Conservation (phyloP, 1,139 yeast genomes). For the Hansenula lynferdii region DNA sequence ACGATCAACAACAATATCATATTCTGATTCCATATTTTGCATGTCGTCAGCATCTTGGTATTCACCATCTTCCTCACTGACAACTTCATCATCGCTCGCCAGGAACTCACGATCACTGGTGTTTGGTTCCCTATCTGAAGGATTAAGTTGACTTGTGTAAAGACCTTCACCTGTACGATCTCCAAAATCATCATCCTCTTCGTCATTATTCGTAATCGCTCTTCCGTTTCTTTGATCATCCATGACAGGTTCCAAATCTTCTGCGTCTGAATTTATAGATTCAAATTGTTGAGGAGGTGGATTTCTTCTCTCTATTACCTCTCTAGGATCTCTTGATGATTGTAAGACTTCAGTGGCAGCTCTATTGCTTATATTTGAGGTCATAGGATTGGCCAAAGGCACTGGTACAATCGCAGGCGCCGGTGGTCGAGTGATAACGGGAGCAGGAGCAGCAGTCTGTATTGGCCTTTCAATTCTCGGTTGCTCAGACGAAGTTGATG, state of each 20-base stretch:
- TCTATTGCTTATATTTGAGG: background rate
- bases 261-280: slow-evolving; percentile 3
- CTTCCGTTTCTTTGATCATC: background rate
- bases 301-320: slow-evolving; percentile 4
- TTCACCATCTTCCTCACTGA: slow-evolving; percentile 16
- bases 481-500: background rate
- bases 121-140: background rate
- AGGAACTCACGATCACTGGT: slow-evolving; percentile 21
- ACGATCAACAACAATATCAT: slow-evolving; percentile 4
- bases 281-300: slow-evolving; percentile 12
- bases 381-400: background rate
- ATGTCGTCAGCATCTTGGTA: slow-evolving; percentile 7
- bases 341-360: slow-evolving; percentile 2
- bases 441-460: background rate
- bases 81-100: slow-evolving; percentile 14
- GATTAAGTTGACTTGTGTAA: slow-evolving; percentile 3
- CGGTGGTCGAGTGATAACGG: background rate
- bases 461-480: background rate
- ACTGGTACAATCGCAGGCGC: slow-evolving; percentile 2
- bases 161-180: slow-evolving; percentile 12
- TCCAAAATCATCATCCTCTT: slow-evolving; percentile 16
- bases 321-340: slow-evolving; percentile 3
- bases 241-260: slow-evolving; percentile 8
- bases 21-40: background rate
- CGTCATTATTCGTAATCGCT: slow-evolving; percentile 4